Evolutionary conservation across 2,329 filamentous ascomycete species (phyloP), one percentile per base, ranked within the genome.

Genomic region (Sporothrix pseudoabietina): DNA sequence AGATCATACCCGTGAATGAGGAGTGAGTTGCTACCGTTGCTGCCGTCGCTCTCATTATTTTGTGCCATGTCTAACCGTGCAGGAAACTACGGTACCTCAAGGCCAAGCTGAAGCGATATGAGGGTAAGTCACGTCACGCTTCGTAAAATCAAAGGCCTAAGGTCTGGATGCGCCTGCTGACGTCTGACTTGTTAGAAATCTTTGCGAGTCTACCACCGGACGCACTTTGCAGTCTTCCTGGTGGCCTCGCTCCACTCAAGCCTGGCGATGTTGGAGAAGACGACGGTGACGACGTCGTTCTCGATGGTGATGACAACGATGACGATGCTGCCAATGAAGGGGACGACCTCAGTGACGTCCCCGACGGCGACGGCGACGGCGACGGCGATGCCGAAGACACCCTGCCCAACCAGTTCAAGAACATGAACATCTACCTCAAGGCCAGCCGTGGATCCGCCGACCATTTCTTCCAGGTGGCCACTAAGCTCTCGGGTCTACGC

Each of bases 401-500:
- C 3, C 55, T 76, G 10, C 22, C 75, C 2, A 72, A 63, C 22
- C 73, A 76, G 19, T 71, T 76, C 16, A 57, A 71, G 47, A 74
- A 76, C 47, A 74, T 74, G 32, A 80, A 77, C 54, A 73, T 82
- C 4, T 78, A 82, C 41, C 75, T 80, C 2, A 72, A 72, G 1
- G 74, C 69, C n/a, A 74, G 76, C 7, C 81, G 81, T 0, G 81
- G 80, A 0, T 81, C 82, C 3, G 81, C 82, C 1, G 82, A 83
- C 75, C 79, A 79, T 57, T 82, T 84, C 61, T 77, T 83, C 22
- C 78, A 79, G n/a, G 81, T 79, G 49, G 79, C 83, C 26, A 77
- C 80, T 19, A 80, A 79, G 26, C 76, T 82, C 0, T 82, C 81
- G 0, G 81, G 72, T 7, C 57, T 70, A n/a, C 71, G 55, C 44